These are phyloP conservation scores for Luvunga scandens DNA, from an alignment of 345 rosid genomes.

Conservation along the genomic window DNA sequence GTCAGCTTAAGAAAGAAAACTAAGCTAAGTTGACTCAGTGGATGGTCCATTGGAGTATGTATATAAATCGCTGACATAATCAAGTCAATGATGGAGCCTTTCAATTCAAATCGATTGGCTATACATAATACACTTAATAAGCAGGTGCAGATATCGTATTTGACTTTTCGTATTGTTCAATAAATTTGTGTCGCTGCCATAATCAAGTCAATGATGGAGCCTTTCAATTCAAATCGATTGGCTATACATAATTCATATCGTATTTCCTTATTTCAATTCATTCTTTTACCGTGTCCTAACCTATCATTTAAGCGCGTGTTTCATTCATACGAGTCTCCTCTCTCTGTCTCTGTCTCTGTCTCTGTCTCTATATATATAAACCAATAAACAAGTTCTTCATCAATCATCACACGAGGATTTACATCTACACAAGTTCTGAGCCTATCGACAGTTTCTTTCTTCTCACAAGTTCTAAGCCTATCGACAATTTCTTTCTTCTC, in stretches of 20 bases:
- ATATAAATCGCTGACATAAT: neutral
- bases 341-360: no score
- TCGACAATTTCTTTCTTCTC: neutral
- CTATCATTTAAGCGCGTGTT: neutral
- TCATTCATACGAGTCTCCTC: neutral
- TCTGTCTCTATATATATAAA: neutral
- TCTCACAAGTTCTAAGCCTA: neutral
- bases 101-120: neutral
- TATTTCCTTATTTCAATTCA: no score
- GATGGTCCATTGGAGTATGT: no score
- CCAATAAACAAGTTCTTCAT: neutral
- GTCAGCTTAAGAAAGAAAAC: no score
- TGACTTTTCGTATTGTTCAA: neutral
- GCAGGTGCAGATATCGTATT: neutral
- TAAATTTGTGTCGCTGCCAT: no score
- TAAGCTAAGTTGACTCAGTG: no score
- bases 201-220: no score
- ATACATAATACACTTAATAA: no score
- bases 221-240: no score
- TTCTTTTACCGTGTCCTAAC: neutral
- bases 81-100: neutral
- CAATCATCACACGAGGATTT: neutral
- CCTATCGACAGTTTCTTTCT: neutral
- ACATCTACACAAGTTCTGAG: neutral
- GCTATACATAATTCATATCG: no score